A percentile compares a stretch with the other conserved stretches of the same genome.
phyloP scores from a whole-genome alignment of 257 asterid genomes.

The Schizonepeta tenuifolia region DNA sequence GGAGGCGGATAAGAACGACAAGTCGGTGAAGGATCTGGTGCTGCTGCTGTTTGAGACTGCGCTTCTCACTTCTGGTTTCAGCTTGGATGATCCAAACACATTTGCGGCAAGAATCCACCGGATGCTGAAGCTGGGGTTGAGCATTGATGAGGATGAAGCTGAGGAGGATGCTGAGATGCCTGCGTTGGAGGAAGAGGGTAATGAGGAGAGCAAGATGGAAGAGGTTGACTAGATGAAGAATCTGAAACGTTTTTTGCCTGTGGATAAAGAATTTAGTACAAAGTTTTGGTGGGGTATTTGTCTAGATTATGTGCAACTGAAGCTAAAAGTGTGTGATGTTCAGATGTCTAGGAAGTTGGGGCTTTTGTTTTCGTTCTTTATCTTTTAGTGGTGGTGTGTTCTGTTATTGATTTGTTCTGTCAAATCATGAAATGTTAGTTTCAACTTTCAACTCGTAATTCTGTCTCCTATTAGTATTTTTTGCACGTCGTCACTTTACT shows the following conservation, averaged over 20 bases:
- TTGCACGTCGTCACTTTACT: too few species aligned
- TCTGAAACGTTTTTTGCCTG: background rate
- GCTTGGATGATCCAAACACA: constrained; percentile 77
- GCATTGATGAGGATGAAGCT: constrained; percentile 75
- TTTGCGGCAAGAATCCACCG: constrained; percentile 73
- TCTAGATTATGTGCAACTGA: background rate
- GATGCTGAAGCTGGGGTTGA: constrained; percentile 79
- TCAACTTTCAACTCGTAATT: too few species aligned
- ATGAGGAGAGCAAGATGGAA: constrained; percentile 94
- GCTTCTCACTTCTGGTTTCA: constrained; percentile 76
- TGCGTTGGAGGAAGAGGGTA: constrained; percentile 60
- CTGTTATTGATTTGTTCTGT: too few species aligned
- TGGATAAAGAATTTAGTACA: background rate
- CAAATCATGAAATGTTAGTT: too few species aligned
- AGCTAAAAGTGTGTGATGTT: background rate
- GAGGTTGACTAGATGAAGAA: constrained; percentile 59
- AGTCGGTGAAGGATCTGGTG: constrained; percentile 77
- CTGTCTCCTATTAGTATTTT: too few species aligned
- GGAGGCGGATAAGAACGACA: constrained; percentile 74
- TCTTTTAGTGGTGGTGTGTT: background rate
- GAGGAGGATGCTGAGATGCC: constrained; percentile 75
- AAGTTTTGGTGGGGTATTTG: background rate
- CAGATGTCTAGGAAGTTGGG: too few species aligned
- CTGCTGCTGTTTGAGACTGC: constrained; percentile 76
- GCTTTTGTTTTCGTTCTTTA: background rate